phyloP scores from a whole-genome alignment of 306 rosid species.

The Pueraria montana region DNA sequence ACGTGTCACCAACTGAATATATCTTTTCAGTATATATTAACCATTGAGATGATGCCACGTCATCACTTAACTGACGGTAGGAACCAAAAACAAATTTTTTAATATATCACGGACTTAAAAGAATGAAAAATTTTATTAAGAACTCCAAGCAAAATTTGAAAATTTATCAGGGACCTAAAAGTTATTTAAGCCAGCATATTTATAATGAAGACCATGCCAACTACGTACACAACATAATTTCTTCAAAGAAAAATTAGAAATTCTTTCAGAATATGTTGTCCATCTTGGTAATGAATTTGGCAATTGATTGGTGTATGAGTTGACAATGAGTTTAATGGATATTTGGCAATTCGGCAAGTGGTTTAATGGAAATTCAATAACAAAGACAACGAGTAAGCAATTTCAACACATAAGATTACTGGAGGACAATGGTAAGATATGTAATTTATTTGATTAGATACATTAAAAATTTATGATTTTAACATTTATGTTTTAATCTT shows the following conservation, averaged over 20 bases:
- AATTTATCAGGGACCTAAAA: no score
- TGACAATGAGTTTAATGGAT: neutral
- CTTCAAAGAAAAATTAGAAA: neutral
- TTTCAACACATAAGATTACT: neutral
- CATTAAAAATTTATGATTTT: neutral
- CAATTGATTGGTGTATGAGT: neutral
- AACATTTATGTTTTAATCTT: neutral
- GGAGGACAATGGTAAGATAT: neutral
- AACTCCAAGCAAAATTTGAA: no score
- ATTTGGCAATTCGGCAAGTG: neutral
- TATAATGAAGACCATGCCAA: no score
- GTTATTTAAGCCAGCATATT: no score
- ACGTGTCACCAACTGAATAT: no score
- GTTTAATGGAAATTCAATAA: neutral
- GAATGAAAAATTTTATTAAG: no score
- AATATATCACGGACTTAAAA: no score
- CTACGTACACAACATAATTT: neutral
- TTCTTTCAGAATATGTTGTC: neutral
- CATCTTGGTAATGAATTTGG: neutral
- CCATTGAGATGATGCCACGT: no score
- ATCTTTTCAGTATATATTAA: no score
- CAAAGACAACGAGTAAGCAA: neutral
- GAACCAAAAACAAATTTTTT: no score
- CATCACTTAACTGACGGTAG: no score
- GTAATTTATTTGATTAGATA: neutral